A percentile compares a stretch with the other conserved stretches of the same genome.
Conservation (phyloP, 768 basidiomycete species). For the Candolleomyces aberdarensis region DNA sequence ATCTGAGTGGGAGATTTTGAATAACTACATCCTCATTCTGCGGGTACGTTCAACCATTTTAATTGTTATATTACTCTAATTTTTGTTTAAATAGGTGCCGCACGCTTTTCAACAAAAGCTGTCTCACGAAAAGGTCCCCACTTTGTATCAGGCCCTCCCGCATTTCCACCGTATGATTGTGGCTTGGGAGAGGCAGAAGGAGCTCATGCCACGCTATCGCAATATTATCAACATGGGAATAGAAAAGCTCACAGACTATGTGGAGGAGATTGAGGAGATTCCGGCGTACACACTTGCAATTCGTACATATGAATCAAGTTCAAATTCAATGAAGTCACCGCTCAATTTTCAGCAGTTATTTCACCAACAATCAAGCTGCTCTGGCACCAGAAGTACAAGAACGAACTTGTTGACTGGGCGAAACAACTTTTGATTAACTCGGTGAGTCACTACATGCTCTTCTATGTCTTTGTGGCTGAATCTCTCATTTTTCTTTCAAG, state of each 20-base stretch:
- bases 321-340: neutral
- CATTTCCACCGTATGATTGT: constrained; percentile 22
- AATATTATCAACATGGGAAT: constrained; percentile 22
- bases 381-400: neutral
- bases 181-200: constrained; percentile 21
- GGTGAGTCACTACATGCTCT: neutral
- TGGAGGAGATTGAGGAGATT: neutral
- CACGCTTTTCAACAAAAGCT: constrained; percentile 29
- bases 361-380: neutral
- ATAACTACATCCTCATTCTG: too few species aligned
- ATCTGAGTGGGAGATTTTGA: too few species aligned
- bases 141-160: constrained; percentile 23
- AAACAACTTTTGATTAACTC: neutral
- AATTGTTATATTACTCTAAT: neutral
- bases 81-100: constrained; percentile 20
- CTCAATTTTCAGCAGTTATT: neutral
- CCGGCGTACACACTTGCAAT: neutral
- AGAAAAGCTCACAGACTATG: constrained; percentile 24
- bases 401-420: neutral
- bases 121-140: constrained; percentile 26
- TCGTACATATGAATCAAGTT: neutral
- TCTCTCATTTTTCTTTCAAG: neutral
- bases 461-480: neutral
- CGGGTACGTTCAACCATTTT: neutral
- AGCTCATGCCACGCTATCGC: constrained; percentile 5